phyloP scores from a whole-genome alignment of 2,329 filamentous ascomycete genomes.

The Emericellopsis atlantica region DNA sequence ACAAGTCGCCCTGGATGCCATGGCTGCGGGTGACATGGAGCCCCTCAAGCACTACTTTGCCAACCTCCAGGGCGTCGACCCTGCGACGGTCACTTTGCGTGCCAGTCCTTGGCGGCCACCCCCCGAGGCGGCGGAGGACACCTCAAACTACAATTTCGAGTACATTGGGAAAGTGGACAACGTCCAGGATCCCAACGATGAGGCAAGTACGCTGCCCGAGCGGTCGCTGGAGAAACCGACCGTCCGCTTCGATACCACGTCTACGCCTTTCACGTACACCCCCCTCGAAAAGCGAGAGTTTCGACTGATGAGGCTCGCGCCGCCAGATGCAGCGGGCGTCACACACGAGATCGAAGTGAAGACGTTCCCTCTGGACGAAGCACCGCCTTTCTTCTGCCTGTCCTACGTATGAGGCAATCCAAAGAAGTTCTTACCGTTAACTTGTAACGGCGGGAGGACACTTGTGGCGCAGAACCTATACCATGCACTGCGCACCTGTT shows the following conservation, averaged over 20 bases:
- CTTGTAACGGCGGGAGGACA: not conserved
- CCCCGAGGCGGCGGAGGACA: not conserved
- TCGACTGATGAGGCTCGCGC: not conserved
- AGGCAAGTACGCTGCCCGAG: not conserved
- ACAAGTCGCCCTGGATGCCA: not conserved
- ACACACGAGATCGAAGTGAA: not conserved
- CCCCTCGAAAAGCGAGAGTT: not conserved
- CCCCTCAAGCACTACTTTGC: not conserved
- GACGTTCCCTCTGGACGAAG: not conserved
- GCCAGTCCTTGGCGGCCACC: not conserved
- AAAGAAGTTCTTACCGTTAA: not conserved
- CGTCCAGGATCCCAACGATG: not conserved
- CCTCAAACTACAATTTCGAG: not conserved
- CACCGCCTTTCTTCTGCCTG: not conserved
- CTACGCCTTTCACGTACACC: not conserved
- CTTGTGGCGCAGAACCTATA: not conserved
- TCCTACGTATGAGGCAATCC: not conserved
- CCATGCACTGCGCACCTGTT: not conserved
- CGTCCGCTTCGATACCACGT: not conserved
- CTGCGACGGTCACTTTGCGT: not conserved
- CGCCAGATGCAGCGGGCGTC: not conserved
- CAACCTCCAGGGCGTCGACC: not conserved
- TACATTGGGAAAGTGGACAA: not conserved
- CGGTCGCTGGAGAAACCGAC: not conserved
- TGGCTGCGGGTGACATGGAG: not conserved